phyloP scores from a whole-genome alignment of 2,329 filamentous ascomycete species.

The Madurella fahalii region DNA sequence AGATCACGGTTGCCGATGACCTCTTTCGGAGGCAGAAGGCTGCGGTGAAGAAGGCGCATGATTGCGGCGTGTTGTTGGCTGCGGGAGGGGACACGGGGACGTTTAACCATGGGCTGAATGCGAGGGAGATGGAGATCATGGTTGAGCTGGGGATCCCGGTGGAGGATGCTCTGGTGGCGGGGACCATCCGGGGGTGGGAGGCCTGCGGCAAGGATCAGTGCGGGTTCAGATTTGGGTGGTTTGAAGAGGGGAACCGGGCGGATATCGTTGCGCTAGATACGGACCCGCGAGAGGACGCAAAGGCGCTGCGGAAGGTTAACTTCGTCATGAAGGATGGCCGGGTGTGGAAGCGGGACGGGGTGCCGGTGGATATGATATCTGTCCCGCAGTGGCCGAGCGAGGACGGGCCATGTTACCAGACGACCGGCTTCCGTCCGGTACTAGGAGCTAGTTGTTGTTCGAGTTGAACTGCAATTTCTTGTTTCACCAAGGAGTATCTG shows the following conservation, averaged over 20 bases:
- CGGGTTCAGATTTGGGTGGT: conserved; percentile 49
- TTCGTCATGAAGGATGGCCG: conserved; percentile 57
- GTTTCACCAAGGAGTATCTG: too few relatives aligned
- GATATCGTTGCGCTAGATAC: conserved; percentile 48
- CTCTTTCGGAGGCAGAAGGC: conserved; percentile 32
- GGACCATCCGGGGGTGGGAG: conserved; percentile 51
- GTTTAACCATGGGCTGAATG: conserved; percentile 50
- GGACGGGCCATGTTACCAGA: conserved; percentile 11
- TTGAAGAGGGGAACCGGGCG: conserved; percentile 45
- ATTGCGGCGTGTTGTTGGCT: conserved; percentile 46
- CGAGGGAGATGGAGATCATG: conserved; percentile 52
- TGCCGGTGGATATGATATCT: conserved; percentile 23
- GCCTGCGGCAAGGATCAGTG: conserved; percentile 50
- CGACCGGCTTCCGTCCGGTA: too few relatives aligned
- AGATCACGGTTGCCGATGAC: conserved; percentile 28
- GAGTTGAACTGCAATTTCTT: neutral
- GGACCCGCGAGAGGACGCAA: conserved; percentile 39
- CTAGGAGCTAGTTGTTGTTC: conserved; percentile 4
- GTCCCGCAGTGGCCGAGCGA: conserved; percentile 18
- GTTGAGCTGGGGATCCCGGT: conserved; percentile 47
- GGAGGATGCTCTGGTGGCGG: conserved; percentile 46
- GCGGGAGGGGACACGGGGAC: conserved; percentile 53
- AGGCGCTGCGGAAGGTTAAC: conserved; percentile 42
- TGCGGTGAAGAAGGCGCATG: conserved; percentile 42
- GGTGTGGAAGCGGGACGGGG: conserved; percentile 38